A percentile compares a stretch with the other conserved stretches of the same genome.
Evolutionary conservation across 805 yeast species (phyloP).

Genomic region (Wickerhamomyces chaumierensis): DNA sequence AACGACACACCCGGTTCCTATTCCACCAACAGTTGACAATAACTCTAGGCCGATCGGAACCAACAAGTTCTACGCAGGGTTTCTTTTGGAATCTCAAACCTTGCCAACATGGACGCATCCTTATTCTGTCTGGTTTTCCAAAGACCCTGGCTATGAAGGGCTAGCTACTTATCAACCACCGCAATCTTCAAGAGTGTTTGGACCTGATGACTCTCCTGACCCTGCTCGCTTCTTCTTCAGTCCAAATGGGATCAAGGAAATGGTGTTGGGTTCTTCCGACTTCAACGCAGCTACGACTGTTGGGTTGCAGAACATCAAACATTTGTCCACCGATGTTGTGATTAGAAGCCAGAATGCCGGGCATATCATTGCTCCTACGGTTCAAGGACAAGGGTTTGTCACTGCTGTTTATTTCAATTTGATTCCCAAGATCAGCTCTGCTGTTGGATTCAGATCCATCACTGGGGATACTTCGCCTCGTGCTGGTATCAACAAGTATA

Average conservation of each 20-base stretch:
- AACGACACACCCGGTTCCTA: slow-evolving; percentile 17
- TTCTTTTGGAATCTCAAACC: slow-evolving; percentile 54
- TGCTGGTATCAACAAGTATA: slow-evolving; percentile 40
- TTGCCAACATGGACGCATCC: slow-evolving; percentile 78
- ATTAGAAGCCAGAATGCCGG: slow-evolving; percentile 22
- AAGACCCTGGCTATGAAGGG: slow-evolving; percentile 38
- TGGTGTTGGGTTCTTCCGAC: slow-evolving; percentile 37
- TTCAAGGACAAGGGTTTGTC: slow-evolving; percentile 76
- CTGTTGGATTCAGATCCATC: slow-evolving; percentile 52
- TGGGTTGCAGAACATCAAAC: slow-evolving; percentile 20
- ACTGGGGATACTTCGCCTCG: slow-evolving; percentile 26
- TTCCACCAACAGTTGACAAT: slow-evolving; percentile 18
- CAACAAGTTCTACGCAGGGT: slow-evolving; percentile 69
- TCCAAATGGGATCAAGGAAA: slow-evolving; percentile 55
- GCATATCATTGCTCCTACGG: slow-evolving; percentile 43
- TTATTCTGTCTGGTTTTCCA: slow-evolving; percentile 59
- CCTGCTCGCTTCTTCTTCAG: slow-evolving; percentile 55
- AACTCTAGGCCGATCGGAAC: slow-evolving; percentile 44
- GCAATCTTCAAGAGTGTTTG: slow-evolving; percentile 52
- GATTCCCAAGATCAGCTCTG: slow-evolving; percentile 44
- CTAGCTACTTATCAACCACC: slow-evolving; percentile 57
- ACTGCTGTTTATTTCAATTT: slow-evolving; percentile 50
- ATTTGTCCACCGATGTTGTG: slow-evolving; percentile 22
- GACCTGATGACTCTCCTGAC: slow-evolving; percentile 41
- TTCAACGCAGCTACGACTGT: slow-evolving; percentile 22